Percentiles rank a stretch among this genome's conserved stretches.
phyloP scores from a whole-genome alignment of 2,329 filamentous ascomycete genomes.

The Corniculantispora saksenae region DNA sequence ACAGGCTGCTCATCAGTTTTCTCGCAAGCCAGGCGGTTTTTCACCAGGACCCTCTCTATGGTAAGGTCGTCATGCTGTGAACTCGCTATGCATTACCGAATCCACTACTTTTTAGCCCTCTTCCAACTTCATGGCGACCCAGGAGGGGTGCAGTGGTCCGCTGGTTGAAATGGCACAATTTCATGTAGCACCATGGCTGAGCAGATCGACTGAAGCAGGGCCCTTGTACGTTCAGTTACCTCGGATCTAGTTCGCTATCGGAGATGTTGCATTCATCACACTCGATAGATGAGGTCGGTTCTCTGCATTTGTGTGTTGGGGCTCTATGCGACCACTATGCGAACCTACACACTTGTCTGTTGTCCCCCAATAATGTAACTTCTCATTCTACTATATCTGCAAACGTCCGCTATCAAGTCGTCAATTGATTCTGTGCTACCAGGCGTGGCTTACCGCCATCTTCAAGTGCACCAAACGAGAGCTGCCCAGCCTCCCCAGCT shows the following conservation, averaged over 20 bases:
- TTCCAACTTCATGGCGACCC: not conserved
- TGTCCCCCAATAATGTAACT: not conserved
- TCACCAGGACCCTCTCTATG: too few relatives aligned
- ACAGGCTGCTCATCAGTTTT: not conserved
- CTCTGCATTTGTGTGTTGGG: not conserved
- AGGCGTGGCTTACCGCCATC: slow-evolving; percentile 11
- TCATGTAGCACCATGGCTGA: not conserved
- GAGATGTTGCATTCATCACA: not conserved
- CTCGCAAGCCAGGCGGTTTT: not conserved
- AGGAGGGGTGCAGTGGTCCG: not conserved
- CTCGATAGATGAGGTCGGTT: not conserved
- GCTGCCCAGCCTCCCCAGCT: not conserved
- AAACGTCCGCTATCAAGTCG: not conserved
- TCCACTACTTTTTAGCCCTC: not conserved
- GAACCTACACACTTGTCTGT: not conserved
- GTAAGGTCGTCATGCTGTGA: too few relatives aligned
- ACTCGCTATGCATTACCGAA: not conserved
- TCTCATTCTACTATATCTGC: too few relatives aligned
- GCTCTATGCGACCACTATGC: not conserved
- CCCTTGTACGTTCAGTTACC: not conserved
- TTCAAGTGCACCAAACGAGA: not conserved
- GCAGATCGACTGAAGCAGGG: not conserved
- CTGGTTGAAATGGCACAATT: too few relatives aligned
- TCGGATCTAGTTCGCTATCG: not conserved
- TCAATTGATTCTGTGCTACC: not conserved